Evolutionary conservation across 2,329 filamentous ascomycete genomes (phyloP).

Genomic region (Aspergillus sp.): DNA sequence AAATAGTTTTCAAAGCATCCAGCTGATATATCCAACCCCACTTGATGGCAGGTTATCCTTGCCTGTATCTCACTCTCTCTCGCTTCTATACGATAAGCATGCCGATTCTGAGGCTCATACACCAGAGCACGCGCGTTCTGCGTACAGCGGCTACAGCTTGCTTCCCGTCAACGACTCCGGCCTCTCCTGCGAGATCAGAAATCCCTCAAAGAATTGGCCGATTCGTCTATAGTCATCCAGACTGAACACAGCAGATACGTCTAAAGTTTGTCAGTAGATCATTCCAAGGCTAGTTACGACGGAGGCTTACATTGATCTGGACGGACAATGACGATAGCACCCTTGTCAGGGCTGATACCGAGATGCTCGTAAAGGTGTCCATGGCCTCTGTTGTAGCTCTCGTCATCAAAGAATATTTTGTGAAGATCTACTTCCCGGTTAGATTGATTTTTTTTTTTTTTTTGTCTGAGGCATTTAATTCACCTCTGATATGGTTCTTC

Average conservation of each 20-base stretch:
- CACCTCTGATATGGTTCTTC: slow-evolving; percentile 58
- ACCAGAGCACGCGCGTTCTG: not conserved
- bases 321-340: slow-evolving; percentile 57
- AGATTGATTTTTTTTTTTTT: not conserved
- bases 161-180: slow-evolving; percentile 2
- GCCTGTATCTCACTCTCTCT: not conserved
- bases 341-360: slow-evolving; percentile 50
- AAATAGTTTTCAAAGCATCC: not conserved
- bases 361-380: slow-evolving; percentile 60
- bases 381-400: slow-evolving; percentile 57
- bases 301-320: slow-evolving; percentile 61
- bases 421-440: slow-evolving; percentile 50
- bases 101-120: not conserved
- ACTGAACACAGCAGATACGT: slow-evolving; percentile 43
- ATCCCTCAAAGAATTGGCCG: slow-evolving; percentile 39
- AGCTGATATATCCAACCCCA: not conserved
- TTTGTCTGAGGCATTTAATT: slow-evolving; percentile 15
- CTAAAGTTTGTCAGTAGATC: slow-evolving; percentile 21
- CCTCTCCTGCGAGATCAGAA: slow-evolving; percentile 25
- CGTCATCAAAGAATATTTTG: slow-evolving; percentile 60
- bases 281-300: not conserved
- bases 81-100: not conserved
- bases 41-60: not conserved
- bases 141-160: slow-evolving; percentile 10
- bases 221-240: slow-evolving; percentile 36